Evolutionary conservation across 2,329 filamentous ascomycete genomes (phyloP).

Genomic region (Cercospora sojina): DNA sequence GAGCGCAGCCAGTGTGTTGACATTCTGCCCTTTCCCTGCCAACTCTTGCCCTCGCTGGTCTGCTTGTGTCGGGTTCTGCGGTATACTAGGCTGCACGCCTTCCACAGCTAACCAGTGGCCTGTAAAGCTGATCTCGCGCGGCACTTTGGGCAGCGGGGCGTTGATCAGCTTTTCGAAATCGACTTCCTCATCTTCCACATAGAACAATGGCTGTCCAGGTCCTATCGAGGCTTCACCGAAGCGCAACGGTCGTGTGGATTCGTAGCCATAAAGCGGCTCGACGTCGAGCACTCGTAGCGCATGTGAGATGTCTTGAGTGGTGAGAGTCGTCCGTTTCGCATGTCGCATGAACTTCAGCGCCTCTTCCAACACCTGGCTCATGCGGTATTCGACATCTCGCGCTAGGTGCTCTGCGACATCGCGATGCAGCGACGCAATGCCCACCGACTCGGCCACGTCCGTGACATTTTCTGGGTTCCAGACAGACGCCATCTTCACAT

Average conservation of each 20-base stretch:
- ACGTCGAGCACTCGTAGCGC: constrained; percentile 85
- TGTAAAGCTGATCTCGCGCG: constrained; percentile 87
- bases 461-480: constrained; percentile 97
- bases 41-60: constrained; percentile 83
- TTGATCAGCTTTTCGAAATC: constrained; percentile 99
- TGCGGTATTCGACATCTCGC: constrained; percentile 92
- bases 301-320: constrained; percentile 83
- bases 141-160: constrained; percentile 89
- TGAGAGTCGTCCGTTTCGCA: constrained; percentile 78
- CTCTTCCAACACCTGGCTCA: constrained; percentile 91
- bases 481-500: constrained; percentile 52
- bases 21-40: constrained; percentile 83
- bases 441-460: constrained; percentile 94
- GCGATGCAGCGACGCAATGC: constrained; percentile 75
- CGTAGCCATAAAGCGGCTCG: constrained; percentile 94
- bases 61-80: constrained; percentile 78
- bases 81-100: constrained; percentile 93
- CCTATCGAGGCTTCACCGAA: constrained; percentile 94
- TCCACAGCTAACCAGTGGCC: constrained; percentile 98
- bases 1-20: constrained; percentile 80
- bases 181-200: constrained; percentile 96
- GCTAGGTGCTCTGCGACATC: constrained; percentile 85
- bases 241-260: constrained; percentile 80
- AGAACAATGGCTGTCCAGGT: constrained; percentile 90
- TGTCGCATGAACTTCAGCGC: constrained; percentile 96